These are phyloP conservation scores for Solanum hybrid DNA, from an alignment of 305 asterid species.

Conservation along the genomic window DNA sequence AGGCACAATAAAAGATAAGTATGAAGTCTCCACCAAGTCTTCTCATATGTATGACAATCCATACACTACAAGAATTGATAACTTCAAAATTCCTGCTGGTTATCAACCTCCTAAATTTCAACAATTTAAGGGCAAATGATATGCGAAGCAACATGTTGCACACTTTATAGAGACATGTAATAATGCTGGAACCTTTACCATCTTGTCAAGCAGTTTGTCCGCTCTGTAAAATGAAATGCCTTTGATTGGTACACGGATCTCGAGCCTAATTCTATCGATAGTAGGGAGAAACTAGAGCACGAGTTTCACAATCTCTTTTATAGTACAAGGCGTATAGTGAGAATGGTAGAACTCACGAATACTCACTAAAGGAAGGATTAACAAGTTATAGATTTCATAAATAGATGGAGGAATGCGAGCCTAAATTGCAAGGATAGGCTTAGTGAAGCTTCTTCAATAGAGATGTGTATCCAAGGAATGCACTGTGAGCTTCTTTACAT, in stretches of 20 bases:
- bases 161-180: neutral
- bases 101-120: no score
- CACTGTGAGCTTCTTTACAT: neutral
- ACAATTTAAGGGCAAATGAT: no score
- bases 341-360: neutral
- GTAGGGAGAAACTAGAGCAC: neutral
- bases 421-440: neutral
- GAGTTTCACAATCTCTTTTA: neutral
- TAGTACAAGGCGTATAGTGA: neutral
- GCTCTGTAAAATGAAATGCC: neutral
- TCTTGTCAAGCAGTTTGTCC: neutral
- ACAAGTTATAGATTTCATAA: neutral
- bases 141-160: neutral
- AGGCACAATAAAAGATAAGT: no score
- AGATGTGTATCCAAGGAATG: neutral
- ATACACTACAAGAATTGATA: no score
- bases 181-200: neutral
- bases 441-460: neutral
- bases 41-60: no score
- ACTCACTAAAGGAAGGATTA: no score
- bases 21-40: no score
- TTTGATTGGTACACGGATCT: no score
- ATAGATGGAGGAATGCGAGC: neutral
- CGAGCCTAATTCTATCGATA: neutral
- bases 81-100: no score